Evolutionary conservation across 768 basidiomycete species (phyloP).

Genomic region (Macrolepiota albuminosa): DNA sequence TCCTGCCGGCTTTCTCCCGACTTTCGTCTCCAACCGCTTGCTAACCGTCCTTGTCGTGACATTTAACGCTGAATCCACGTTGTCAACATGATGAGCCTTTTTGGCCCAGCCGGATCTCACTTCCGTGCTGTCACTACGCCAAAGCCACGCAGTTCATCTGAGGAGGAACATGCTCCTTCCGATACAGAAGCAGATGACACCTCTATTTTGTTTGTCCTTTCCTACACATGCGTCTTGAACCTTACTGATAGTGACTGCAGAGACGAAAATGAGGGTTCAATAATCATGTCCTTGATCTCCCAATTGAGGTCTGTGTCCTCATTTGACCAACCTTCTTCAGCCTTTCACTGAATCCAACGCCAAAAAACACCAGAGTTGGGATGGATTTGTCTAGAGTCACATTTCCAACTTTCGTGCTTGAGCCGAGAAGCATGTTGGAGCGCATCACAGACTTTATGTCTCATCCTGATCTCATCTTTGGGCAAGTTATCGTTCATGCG

Average conservation of each 20-base stretch:
- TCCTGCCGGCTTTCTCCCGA: neutral
- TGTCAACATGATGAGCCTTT: slow-evolving; percentile 69
- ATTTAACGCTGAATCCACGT: neutral
- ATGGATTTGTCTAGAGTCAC: slow-evolving; percentile 97
- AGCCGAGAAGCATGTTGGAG: slow-evolving; percentile 96
- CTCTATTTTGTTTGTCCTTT: slow-evolving; percentile 69
- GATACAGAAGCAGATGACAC: slow-evolving; percentile 89
- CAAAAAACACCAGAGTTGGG: slow-evolving; percentile 59
- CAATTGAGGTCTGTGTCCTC: slow-evolving; percentile 64
- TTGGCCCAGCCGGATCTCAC: slow-evolving; percentile 63
- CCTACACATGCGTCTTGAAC: slow-evolving; percentile 23
- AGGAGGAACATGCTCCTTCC: slow-evolving; percentile 67
- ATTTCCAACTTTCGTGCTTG: slow-evolving; percentile 92
- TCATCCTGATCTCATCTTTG: slow-evolving; percentile 95
- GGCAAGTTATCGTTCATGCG: slow-evolving; percentile 44
- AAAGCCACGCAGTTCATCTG: slow-evolving; percentile 62
- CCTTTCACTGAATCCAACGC: neutral
- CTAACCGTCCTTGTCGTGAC: neutral
- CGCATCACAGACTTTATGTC: slow-evolving; percentile 99
- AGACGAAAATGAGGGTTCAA: slow-evolving; percentile 91
- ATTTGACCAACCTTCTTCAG: slow-evolving; percentile 1
- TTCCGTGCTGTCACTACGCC: slow-evolving; percentile 47
- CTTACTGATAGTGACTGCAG: slow-evolving; percentile 43
- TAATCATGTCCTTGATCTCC: slow-evolving; percentile 82
- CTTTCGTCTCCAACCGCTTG: neutral